Percentiles rank a stretch among this genome's conserved stretches.
Evolutionary conservation across 306 rosid species (phyloP).

Genomic region (Hippophae rhamnoides): DNA sequence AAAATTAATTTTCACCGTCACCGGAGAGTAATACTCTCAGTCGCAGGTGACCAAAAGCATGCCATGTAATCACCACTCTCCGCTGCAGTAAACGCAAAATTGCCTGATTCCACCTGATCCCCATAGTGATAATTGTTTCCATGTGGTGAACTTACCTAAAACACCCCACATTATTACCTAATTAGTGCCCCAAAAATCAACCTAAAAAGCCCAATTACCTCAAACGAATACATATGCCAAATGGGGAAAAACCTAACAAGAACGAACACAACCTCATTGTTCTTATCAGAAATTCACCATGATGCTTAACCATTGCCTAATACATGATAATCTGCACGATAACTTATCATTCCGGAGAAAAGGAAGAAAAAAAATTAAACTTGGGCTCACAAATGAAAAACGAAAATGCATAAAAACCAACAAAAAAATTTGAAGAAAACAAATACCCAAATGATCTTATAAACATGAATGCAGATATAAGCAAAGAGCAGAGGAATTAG

Average conservation of each 20-base stretch:
- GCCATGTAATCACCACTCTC: constrained; percentile 66
- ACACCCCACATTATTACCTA: constrained; percentile 20
- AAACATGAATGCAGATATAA: background rate
- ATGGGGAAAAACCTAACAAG: background rate
- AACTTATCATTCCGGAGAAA: background rate
- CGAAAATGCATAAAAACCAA: background rate
- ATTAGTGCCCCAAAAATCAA: constrained; percentile 23
- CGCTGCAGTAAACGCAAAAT: constrained; percentile 67
- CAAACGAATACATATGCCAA: constrained; percentile 7
- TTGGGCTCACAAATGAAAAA: background rate
- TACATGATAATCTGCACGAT: background rate
- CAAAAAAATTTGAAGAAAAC: background rate
- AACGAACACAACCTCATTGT: constrained; percentile 5
- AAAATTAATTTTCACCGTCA: constrained; percentile 44
- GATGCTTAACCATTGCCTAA: background rate
- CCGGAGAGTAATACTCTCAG: constrained; percentile 20
- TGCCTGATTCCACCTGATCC: constrained; percentile 58
- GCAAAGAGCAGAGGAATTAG: background rate
- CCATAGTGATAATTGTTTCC: constrained; percentile 55
- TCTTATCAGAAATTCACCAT: background rate
- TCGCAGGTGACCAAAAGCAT: constrained; percentile 58
- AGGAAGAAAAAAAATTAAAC: too few relatives aligned
- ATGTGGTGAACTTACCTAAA: constrained; percentile 62
- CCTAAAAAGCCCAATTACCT: background rate
- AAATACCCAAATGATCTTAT: background rate